phyloP scores from a whole-genome alignment of 768 basidiomycete species.

The Tylopilus intermedius region DNA sequence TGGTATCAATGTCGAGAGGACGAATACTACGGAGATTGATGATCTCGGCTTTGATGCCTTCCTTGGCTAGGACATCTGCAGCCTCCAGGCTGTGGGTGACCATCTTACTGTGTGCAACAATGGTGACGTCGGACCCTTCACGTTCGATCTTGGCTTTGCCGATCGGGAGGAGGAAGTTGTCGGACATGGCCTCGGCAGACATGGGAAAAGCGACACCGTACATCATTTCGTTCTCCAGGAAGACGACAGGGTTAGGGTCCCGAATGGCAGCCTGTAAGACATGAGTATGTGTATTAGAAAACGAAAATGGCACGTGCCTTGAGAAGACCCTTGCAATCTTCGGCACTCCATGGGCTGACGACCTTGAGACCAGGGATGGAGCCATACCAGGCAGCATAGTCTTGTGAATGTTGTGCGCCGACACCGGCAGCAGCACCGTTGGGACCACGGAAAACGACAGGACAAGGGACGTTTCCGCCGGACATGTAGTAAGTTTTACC shows the following conservation, averaged over 20 bases:
- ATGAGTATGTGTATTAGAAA: neutral
- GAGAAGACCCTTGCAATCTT: slow-evolving; percentile 97
- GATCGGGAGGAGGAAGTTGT: slow-evolving; percentile 92
- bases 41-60: slow-evolving; percentile 96
- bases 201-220: slow-evolving; percentile 98
- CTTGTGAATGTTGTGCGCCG: slow-evolving; percentile 95
- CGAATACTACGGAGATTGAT: slow-evolving; percentile 95
- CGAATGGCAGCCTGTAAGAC: slow-evolving; percentile 79
- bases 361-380: slow-evolving; percentile 95
- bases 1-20: slow-evolving; percentile 96
- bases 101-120: slow-evolving; percentile 98
- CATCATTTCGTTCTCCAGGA: slow-evolving; percentile 99
- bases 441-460: slow-evolving; percentile 98
- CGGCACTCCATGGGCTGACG: slow-evolving; percentile 95
- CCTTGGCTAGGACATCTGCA: slow-evolving; percentile 88
- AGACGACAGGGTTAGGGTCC: slow-evolving; percentile 96
- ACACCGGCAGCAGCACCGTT: slow-evolving; percentile 98
- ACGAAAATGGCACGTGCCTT: slow-evolving; percentile 52
- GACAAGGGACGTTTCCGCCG: slow-evolving; percentile 96
- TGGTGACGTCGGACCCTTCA: slow-evolving; percentile 86
- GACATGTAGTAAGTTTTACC: slow-evolving; percentile 99
- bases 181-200: slow-evolving; percentile 91
- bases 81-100: slow-evolving; percentile 93
- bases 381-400: slow-evolving; percentile 94
- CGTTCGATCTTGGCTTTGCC: slow-evolving; percentile 97